Base-by-base conservation (phyloP, 164 flowering plant species). In the Magnolia sinica region DNA sequence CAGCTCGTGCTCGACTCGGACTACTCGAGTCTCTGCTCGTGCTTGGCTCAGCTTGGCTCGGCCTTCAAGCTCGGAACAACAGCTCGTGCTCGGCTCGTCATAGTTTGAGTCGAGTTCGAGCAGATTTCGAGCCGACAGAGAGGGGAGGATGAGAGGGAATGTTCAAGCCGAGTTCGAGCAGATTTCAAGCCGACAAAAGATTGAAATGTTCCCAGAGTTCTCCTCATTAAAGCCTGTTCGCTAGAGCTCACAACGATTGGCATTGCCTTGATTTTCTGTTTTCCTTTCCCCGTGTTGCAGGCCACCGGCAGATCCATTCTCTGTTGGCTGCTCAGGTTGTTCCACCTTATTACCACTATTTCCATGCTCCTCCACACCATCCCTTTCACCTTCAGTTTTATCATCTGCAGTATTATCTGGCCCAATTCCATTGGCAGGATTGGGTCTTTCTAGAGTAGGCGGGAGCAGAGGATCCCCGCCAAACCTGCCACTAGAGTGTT, bases 211-310 rank as follows among this genome's bases (percentile, higher is more conserved):
- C 68, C 76, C 84, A 11, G 66, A 64, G 80, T 77, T 72, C 19
- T 24, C 75, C 4, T 82, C 82, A 31, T 76, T 71, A 24, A 11
- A 72, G 10, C 68, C 22, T 68, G 82, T 59, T 27, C 83, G 87
- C 75, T 78, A 83, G n/a, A 85, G 83, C 77, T 90, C 89, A 83
- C 79, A 77, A 23, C 85, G 84, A 50, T 80, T 86, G 16, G 87
- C 84, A 75, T 87, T 82, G 74, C 78, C 83, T 63, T 86, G 91
- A 75, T 73, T 76, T 73, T 73, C 81, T 65, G 80, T 87, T 24
- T 81, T 78, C 66, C 50, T 76, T 76, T 49, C 81, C 69, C 66
- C 75, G 31, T 13, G 59, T 73, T 74, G 76, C 22, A 74, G 69
- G 29, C 74, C 22, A 71, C 27, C 71, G n/a, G 67, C 63, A 68